A percentile compares a stretch with the other conserved stretches of the same genome.
These are phyloP conservation scores for Lathyrus aphaca DNA, from an alignment of 306 rosid species.

Conservation along the genomic window DNA sequence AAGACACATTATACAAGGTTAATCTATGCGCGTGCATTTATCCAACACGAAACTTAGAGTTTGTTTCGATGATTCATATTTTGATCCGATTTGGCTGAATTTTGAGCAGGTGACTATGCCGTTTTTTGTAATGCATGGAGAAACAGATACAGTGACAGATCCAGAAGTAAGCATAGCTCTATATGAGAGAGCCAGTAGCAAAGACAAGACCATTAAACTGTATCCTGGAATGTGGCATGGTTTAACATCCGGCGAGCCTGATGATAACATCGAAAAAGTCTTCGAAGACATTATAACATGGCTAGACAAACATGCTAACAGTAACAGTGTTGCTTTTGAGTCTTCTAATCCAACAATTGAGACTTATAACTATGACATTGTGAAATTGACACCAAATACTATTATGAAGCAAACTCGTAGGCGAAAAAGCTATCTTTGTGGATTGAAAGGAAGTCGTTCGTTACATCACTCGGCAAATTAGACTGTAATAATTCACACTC, in stretches of 20 bases:
- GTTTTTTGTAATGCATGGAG: slow-evolving; percentile 93
- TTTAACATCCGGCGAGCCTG: slow-evolving; percentile 85
- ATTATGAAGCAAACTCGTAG: not conserved
- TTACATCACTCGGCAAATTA: slow-evolving; percentile 55
- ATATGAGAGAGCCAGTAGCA: slow-evolving; percentile 69
- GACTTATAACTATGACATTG: not conserved
- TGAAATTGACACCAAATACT: not conserved
- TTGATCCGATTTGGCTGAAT: not conserved
- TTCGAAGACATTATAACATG: slow-evolving; percentile 69
- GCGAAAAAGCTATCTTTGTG: slow-evolving; percentile 62
- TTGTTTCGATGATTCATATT: too few species aligned
- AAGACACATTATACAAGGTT: slow-evolving; percentile 76
- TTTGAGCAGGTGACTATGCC: slow-evolving; percentile 73
- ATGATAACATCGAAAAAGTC: slow-evolving; percentile 68
- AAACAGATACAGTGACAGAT: slow-evolving; percentile 86
- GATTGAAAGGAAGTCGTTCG: slow-evolving; percentile 60
- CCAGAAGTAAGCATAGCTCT: slow-evolving; percentile 89
- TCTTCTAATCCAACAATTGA: slow-evolving; percentile 30
- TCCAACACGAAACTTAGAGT: too few species aligned
- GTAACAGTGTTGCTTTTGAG: slow-evolving; percentile 11
- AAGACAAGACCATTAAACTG: slow-evolving; percentile 72
- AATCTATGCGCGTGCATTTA: not conserved
- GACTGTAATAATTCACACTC: not conserved
- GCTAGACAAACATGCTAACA: slow-evolving; percentile 57
- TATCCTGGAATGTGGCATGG: slow-evolving; percentile 97